Evolutionary conservation across 345 rosid genomes (phyloP), one percentile per base, ranked within the genome.

Genomic region (Populus nigra): DNA sequence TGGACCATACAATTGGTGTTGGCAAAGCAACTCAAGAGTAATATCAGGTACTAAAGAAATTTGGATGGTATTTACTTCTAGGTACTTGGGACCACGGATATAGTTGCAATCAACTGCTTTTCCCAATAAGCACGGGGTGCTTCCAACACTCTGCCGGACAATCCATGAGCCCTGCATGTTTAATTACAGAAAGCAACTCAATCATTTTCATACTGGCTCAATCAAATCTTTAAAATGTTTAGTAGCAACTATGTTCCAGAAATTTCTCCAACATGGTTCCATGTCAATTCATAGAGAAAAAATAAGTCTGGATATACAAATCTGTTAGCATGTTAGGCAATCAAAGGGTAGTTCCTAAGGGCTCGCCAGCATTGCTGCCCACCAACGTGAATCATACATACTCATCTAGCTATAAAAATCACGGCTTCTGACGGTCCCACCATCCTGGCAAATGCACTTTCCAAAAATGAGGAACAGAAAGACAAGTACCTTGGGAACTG

Each of bases 81-180:
- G 87, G 85, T 96, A 96, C 53, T 89, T 86, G 18, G 91, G 87
- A 77, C 93, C 90, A 22, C 97, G 97, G 39, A 94, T 89, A 81
- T 96, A 96, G 84, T 86, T 96, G 91, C 97, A 90, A 79, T 96
- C 99, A 72, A 96, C 96, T 41, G 98, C 97, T 83, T 94, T 94
- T 38, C 99, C 99, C 80, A 96, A 82, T 73, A 96, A 88, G 83
- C 99, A 96, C 8, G 99, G 97, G 33, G 97, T 96, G 86, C 97
- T 96, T 80, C 99, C 99, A 74, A 91, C 99, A 77, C 99, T 96
- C 84, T 96, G 99, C 62, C 97, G 91, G 71, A 96, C 99, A 68
- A 96, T 94, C 99, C 99, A 96, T 36, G 99, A 96, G 18, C 99
- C 99, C 99, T 94, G 89, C 78, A 74, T 59, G 53, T 31, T 68